Base-by-base conservation (phyloP, 2,329 filamentous ascomycete genomes). In the Phyllosticta citriasiana region DNA sequence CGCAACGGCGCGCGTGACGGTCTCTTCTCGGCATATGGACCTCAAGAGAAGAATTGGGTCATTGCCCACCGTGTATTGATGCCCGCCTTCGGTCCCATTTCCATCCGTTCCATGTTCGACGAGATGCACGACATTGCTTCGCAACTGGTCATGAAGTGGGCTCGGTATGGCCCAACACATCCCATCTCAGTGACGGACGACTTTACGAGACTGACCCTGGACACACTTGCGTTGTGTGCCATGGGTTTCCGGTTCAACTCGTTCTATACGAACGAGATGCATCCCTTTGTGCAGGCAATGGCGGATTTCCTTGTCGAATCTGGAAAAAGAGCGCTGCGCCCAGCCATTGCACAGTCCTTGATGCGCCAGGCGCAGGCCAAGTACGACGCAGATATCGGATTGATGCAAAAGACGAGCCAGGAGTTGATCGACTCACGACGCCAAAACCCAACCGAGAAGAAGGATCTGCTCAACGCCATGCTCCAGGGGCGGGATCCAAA, bases 131-230 rank as follows among this genome's bases (percentile, higher is more conserved):
- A 89, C 65, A 84, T 89, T 63, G 81, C 85, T 4, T 78, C 79
- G 0, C 86, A 89, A 68, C 72, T 89, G 57, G 79, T 81, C 9
- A 78, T 88, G 73, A 89, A 89, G 70, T 86, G 86, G 81, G 86
- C 85, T 19, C 79, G 87, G 35, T 78, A 83, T 57, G 71, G 72
- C 4, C 60, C 70, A 1, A 65, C 71, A 8, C 65, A 72, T 26
- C 61, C 63, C 0, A 73, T 75, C 14, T 66, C 68, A 9, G 72
- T 73, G 5, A 70, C 70, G 9, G 72, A 74, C 27, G 73, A 75
- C 63, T 74, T 75, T 54, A 74, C 73, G 12, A 65, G 72, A 14
- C 52, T 74, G 4, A 74, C 73, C 0, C 66, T 76, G 0, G 72
- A 75, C 19, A 74, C 72, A 0, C 69, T 75, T 27, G 74, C 73